These are phyloP conservation scores for Talaromyces proteolyticus DNA, from an alignment of 495 filamentous ascomycete genomes.

Conservation along the genomic window DNA sequence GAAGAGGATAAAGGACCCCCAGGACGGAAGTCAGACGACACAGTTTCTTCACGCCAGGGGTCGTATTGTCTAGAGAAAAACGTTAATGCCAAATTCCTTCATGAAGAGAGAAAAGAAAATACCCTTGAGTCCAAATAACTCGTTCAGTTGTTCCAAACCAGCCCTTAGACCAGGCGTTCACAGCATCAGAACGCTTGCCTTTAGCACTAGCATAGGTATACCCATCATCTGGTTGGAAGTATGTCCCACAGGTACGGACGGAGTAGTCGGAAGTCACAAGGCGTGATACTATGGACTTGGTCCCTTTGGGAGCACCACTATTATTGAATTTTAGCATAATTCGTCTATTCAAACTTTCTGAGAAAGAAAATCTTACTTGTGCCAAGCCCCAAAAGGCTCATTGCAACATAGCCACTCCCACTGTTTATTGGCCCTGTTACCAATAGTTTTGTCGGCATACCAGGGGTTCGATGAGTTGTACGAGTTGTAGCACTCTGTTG, in stretches of 20 bases:
- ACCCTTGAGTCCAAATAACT: slow-evolving; percentile 57
- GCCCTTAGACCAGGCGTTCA: slow-evolving; percentile 56
- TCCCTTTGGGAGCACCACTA: slow-evolving; percentile 42
- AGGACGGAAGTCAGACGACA: slow-evolving; percentile 46
- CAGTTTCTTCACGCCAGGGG: slow-evolving; percentile 49
- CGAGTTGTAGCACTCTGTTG: slow-evolving; percentile 52
- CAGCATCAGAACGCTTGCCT: slow-evolving; percentile 43
- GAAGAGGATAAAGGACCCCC: slow-evolving; percentile 46
- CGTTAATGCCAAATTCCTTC: too few species aligned
- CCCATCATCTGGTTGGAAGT: slow-evolving; percentile 49
- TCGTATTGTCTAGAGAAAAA: slow-evolving; percentile 52
- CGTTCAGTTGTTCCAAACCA: slow-evolving; percentile 51
- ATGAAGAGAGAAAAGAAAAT: slow-evolving; percentile 5
- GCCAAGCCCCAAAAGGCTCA: slow-evolving; percentile 58
- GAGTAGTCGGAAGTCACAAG: slow-evolving; percentile 51
- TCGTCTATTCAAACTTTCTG: too few species aligned
- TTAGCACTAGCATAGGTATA: slow-evolving; percentile 43
- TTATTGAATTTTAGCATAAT: too few species aligned
- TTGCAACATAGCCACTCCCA: slow-evolving; percentile 66
- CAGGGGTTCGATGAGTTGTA: slow-evolving; percentile 50
- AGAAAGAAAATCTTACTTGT: slow-evolving; percentile 31
- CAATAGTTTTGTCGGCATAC: slow-evolving; percentile 47
- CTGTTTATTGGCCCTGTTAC: slow-evolving; percentile 49
- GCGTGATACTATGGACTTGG: slow-evolving; percentile 48
- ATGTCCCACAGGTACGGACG: slow-evolving; percentile 51